A percentile compares a stretch with the other conserved stretches of the same genome.
phyloP scores from a whole-genome alignment of 352 stramenopile genomes.

The Pythium guiyangense region DNA sequence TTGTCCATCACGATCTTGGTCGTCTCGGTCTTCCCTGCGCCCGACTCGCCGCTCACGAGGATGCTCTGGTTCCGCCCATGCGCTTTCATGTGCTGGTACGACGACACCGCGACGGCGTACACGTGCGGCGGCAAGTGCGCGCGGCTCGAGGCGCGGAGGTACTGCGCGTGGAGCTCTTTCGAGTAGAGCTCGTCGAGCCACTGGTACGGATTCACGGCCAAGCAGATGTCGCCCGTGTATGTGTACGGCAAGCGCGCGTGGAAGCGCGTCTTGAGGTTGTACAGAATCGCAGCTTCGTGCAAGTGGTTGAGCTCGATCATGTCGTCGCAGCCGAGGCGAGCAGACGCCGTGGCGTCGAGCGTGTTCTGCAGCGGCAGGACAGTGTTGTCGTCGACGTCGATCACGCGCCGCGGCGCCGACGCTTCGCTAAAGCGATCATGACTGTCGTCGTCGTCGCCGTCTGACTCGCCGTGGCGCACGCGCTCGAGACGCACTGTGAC shows the following conservation, averaged over 20 bases:
- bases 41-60: slow-evolving; percentile 81
- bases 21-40: slow-evolving; percentile 92
- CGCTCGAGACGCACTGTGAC: slow-evolving; percentile 43
- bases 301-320: slow-evolving; percentile 86
- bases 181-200: slow-evolving; percentile 83
- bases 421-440: slow-evolving; percentile 14
- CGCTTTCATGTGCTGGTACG: slow-evolving; percentile 62
- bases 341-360: neutral
- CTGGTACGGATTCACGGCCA: slow-evolving; percentile 96
- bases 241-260: slow-evolving; percentile 89
- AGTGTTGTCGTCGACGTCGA: slow-evolving; percentile 26
- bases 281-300: slow-evolving; percentile 88
- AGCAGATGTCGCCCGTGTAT: slow-evolving; percentile 94
- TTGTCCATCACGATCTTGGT: slow-evolving; percentile 91
- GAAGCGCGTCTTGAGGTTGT: slow-evolving; percentile 85
- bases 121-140: slow-evolving; percentile 64
- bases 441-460: slow-evolving; percentile 20
- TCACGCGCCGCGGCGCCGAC: slow-evolving; percentile 19
- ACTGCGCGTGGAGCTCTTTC: slow-evolving; percentile 56
- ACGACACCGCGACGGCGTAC: slow-evolving; percentile 63
- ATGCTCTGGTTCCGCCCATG: slow-evolving; percentile 74
- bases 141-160: slow-evolving; percentile 38
- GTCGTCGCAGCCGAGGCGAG: slow-evolving; percentile 41
- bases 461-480: slow-evolving; percentile 8
- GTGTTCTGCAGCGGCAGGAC: slow-evolving; percentile 72